These are phyloP conservation scores for Termitomyces sp. DNA, from an alignment of 768 basidiomycete species.

Conservation along the genomic window DNA sequence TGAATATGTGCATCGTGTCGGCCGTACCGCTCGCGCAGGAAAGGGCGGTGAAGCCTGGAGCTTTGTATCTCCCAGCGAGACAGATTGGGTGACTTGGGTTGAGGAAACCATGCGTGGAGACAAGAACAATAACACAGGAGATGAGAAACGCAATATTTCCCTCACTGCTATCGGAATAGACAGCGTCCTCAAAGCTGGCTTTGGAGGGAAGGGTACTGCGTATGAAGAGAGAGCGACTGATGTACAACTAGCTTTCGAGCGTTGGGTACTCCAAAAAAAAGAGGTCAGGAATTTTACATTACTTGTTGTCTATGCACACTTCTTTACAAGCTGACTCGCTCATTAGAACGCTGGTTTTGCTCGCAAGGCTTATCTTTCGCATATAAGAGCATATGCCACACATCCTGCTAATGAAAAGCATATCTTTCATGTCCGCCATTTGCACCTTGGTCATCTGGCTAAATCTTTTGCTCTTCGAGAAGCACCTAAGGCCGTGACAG, in stretches of 20 bases:
- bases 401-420: slow-evolving; percentile 95
- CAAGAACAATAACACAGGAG: slow-evolving; percentile 17
- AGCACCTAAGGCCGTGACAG: slow-evolving; percentile 55
- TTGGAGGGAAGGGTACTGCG: slow-evolving; percentile 78
- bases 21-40: slow-evolving; percentile 94
- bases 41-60: slow-evolving; percentile 96
- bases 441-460: slow-evolving; percentile 92
- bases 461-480: slow-evolving; percentile 91
- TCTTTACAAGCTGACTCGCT: neutral
- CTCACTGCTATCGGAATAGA: slow-evolving; percentile 65
- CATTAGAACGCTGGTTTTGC: slow-evolving; percentile 71
- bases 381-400: slow-evolving; percentile 95
- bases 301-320: neutral
- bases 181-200: slow-evolving; percentile 69
- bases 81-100: slow-evolving; percentile 88
- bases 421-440: slow-evolving; percentile 91
- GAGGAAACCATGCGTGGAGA: slow-evolving; percentile 73
- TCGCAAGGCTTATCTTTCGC: slow-evolving; percentile 83
- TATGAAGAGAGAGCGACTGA: slow-evolving; percentile 91
- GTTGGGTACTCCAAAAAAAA: slow-evolving; percentile 78
- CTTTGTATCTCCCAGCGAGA: slow-evolving; percentile 83
- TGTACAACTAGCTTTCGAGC: slow-evolving; percentile 91
- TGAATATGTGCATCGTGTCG: slow-evolving; percentile 96
- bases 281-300: slow-evolving; percentile 47
- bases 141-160: slow-evolving; percentile 35